These are phyloP conservation scores for Vigna radiata DNA, from an alignment of 306 rosid genomes.

Conservation along the genomic window DNA sequence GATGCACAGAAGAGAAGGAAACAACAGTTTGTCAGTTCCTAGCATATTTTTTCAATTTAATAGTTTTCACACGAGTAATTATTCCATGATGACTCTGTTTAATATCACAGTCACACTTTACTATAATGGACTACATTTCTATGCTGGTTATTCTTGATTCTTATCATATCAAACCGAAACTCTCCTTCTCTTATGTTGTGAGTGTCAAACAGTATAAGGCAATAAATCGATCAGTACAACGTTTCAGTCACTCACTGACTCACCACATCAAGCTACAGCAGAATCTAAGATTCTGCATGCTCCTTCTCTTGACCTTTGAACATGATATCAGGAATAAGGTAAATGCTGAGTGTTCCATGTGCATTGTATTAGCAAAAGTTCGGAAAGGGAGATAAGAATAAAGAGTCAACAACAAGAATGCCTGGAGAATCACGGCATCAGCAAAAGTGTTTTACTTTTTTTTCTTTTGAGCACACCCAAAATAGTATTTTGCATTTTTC, in stretches of 20 bases:
- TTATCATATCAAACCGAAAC: not conserved
- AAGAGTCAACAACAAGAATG: constrained; percentile 27
- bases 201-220: not conserved
- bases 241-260: constrained; percentile 14
- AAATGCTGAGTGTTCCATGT: constrained; percentile 19
- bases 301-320: constrained; percentile 38
- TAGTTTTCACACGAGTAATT: not conserved
- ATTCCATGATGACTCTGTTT: not conserved
- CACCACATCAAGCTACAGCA: not conserved
- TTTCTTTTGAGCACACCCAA: constrained; percentile 7
- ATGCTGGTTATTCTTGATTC: not conserved
- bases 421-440: constrained; percentile 28
- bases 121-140: not conserved
- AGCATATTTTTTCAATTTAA: constrained; percentile 2
- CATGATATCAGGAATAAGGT: constrained; percentile 36
- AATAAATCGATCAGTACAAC: not conserved
- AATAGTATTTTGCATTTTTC: not conserved
- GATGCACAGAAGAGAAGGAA: not conserved
- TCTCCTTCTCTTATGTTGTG: not conserved
- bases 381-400: constrained; percentile 30
- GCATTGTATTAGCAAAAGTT: constrained; percentile 21
- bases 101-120: not conserved
- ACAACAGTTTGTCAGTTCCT: not conserved
- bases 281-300: constrained; percentile 36
- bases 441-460: constrained; percentile 9